These are phyloP conservation scores for Conidiobolus incongruus DNA, from an alignment of 371 early-diverging fungal species.

Conservation along the genomic window DNA sequence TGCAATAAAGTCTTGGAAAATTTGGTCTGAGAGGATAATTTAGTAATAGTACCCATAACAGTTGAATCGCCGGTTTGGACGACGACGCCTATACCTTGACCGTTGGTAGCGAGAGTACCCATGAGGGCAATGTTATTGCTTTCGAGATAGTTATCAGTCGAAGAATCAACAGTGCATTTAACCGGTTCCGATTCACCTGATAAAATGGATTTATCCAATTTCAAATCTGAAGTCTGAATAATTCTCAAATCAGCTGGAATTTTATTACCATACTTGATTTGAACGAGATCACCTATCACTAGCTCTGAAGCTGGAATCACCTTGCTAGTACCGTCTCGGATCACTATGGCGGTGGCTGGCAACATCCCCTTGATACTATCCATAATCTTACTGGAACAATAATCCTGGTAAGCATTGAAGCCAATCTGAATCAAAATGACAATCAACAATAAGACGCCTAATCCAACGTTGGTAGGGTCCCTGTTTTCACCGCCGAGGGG, in stretches of 20 bases:
- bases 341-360: slow-evolving; percentile 40
- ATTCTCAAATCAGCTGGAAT: slow-evolving; percentile 74
- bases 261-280: slow-evolving; percentile 63
- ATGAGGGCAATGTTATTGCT: slow-evolving; percentile 67
- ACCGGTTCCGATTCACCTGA: slow-evolving; percentile 75
- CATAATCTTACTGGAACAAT: slow-evolving; percentile 68
- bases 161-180: slow-evolving; percentile 36
- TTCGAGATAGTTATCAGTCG: slow-evolving; percentile 21
- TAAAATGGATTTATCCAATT: slow-evolving; percentile 69
- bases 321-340: slow-evolving; percentile 28
- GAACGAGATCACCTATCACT: slow-evolving; percentile 68
- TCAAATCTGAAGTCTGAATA: slow-evolving; percentile 46
- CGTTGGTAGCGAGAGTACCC: slow-evolving; percentile 68
- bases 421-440: background rate
- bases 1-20: slow-evolving; percentile 61
- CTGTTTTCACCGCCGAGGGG: slow-evolving; percentile 14
- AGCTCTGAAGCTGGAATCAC: slow-evolving; percentile 45
- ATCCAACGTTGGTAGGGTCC: slow-evolving; percentile 11
- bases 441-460: slow-evolving; percentile 11
- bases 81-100: slow-evolving; percentile 8
- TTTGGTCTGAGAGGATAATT: slow-evolving; percentile 47
- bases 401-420: slow-evolving; percentile 52
- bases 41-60: slow-evolving; percentile 64
- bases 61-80: slow-evolving; percentile 23
- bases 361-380: slow-evolving; percentile 62